Evolutionary conservation across 805 yeast genomes (phyloP).

Genomic region (Isabelozyma rhagii): DNA sequence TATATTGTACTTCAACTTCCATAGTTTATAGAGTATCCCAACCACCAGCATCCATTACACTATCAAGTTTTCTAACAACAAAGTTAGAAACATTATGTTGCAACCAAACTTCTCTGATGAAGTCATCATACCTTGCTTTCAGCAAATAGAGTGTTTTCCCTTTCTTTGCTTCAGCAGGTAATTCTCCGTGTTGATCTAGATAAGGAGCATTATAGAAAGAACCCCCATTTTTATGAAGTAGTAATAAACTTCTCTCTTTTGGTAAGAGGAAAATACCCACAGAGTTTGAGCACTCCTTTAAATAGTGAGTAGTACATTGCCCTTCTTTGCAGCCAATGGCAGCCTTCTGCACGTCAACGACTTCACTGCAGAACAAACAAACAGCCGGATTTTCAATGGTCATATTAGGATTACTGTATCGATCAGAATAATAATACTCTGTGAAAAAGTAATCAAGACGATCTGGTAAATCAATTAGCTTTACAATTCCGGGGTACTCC

Average conservation of each 20-base stretch:
- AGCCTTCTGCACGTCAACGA: conserved; percentile 63
- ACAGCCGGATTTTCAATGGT: conserved; percentile 71
- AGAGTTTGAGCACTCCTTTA: conserved; percentile 59
- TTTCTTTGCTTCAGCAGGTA: conserved; percentile 68
- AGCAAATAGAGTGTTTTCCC: conserved; percentile 71
- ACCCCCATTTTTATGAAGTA: conserved; percentile 74
- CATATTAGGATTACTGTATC: conserved; percentile 35
- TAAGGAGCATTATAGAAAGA: conserved; percentile 83
- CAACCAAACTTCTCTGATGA: conserved; percentile 69
- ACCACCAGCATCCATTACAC: conserved; percentile 83
- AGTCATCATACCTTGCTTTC: conserved; percentile 57
- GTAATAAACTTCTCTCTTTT: conserved; percentile 58
- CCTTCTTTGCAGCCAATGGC: conserved; percentile 59
- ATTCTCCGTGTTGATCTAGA: conserved; percentile 81
- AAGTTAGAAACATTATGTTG: conserved; percentile 74
- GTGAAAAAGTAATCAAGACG: conserved; percentile 70
- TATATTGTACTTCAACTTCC: neutral
- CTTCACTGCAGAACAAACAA: conserved; percentile 77
- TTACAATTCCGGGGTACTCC: conserved; percentile 65
- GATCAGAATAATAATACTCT: conserved; percentile 46
- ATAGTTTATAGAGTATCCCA: conserved; percentile 74
- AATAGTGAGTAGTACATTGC: conserved; percentile 73
- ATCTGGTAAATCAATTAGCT: conserved; percentile 60
- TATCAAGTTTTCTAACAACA: conserved; percentile 78
- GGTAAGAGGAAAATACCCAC: conserved; percentile 75